Conservation (phyloP, 139 green algal genomes). For the Coelastrella sp. region DNA sequence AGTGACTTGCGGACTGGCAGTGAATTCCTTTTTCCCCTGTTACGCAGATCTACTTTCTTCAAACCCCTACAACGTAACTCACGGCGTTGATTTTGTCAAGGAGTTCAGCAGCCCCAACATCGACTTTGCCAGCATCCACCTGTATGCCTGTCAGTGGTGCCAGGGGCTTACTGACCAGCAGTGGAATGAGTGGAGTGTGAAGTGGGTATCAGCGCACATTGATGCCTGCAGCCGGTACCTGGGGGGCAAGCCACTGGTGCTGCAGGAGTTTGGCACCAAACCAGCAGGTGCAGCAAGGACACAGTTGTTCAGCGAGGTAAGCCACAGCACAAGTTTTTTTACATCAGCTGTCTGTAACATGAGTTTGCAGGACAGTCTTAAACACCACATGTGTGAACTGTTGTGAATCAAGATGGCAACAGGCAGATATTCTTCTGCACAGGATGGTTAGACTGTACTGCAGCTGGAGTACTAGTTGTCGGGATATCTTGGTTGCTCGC, state of each 20-base stretch:
- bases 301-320: constrained; percentile 53
- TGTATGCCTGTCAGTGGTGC: constrained; percentile 79
- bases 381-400: too few relatives aligned
- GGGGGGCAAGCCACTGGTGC: constrained; percentile 67
- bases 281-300: constrained; percentile 22
- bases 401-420: too few relatives aligned
- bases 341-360: background rate
- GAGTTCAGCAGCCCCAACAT: constrained; percentile 60
- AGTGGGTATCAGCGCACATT: constrained; percentile 57
- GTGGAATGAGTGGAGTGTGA: background rate
- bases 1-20: too few relatives aligned
- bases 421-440: too few relatives aligned
- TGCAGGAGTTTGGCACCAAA: constrained; percentile 76
- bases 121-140: constrained; percentile 77
- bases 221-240: constrained; percentile 45
- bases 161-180: background rate
- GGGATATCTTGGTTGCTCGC: too few relatives aligned
- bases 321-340: background rate
- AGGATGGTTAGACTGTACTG: too few relatives aligned
- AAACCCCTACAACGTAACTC: constrained; percentile 69
- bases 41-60: background rate
- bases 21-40: background rate
- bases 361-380: background rate
- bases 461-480: too few relatives aligned
- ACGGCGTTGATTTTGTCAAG: constrained; percentile 72